phyloP scores from a whole-genome alignment of 2,329 filamentous ascomycete genomes.

The Emericellopsis cladophorae region DNA sequence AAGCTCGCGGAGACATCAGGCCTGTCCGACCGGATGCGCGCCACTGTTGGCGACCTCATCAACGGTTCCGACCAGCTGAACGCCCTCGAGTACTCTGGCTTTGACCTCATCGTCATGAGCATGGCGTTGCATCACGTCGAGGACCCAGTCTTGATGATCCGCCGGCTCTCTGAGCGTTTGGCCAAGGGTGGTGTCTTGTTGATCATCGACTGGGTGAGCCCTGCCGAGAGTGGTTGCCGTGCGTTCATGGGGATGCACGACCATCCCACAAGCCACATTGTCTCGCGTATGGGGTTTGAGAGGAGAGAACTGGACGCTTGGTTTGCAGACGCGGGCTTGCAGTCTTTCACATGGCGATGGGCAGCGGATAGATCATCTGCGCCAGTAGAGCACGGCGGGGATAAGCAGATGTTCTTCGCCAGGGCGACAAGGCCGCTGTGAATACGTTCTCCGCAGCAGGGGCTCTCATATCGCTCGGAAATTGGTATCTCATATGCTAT shows the following conservation, averaged over 20 bases:
- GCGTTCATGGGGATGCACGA: not conserved
- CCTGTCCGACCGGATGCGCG: conserved; percentile 11
- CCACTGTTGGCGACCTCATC: conserved; percentile 16
- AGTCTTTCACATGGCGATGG: conserved; percentile 12
- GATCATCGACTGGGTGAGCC: conserved; percentile 17
- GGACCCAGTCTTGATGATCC: conserved; percentile 13
- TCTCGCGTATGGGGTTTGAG: conserved; percentile 10
- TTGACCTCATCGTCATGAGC: conserved; percentile 19
- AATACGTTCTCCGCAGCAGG: no score
- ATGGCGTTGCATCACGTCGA: conserved; percentile 23
- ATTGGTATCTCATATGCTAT: no score
- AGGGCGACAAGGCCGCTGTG: conserved; percentile 1
- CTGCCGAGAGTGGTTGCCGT: conserved; percentile 5
- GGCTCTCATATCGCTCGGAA: no score
- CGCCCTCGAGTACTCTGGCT: conserved; percentile 10
- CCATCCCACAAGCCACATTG: conserved; percentile 5
- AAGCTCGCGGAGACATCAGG: conserved; percentile 11
- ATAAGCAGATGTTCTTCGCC: conserved; percentile 13
- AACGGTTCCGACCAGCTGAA: conserved; percentile 9
- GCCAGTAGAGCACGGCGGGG: conserved; percentile 10
- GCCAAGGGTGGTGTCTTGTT: conserved; percentile 16
- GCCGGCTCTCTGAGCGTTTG: conserved; percentile 13
- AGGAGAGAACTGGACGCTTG: conserved; percentile 8
- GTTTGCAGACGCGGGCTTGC: conserved; percentile 11
- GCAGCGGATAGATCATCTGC: conserved; percentile 8